These are phyloP conservation scores for Trichoderma afroharzianum DNA, from an alignment of 2,329 filamentous ascomycete genomes.

Conservation along the genomic window DNA sequence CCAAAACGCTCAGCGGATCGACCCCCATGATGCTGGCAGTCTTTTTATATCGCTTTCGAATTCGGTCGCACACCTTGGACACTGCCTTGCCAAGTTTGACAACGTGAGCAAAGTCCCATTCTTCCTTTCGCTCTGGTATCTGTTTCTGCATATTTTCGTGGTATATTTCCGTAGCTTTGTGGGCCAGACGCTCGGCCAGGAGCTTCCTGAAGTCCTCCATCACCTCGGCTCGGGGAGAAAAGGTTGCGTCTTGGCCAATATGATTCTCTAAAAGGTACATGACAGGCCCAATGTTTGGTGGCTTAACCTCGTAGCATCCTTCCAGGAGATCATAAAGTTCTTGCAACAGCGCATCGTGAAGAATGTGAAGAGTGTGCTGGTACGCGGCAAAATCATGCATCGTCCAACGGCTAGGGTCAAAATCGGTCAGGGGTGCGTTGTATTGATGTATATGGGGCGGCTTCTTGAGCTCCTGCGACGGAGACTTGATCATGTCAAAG, in stretches of 20 bases:
- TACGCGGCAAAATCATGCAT: conserved; percentile 66
- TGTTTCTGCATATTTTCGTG: conserved; percentile 72
- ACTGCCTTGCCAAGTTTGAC: conserved; percentile 85
- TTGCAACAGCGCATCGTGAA: conserved; percentile 79
- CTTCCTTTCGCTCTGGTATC: conserved; percentile 73
- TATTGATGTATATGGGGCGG: conserved; percentile 53
- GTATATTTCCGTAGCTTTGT: conserved; percentile 77
- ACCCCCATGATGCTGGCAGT: conserved; percentile 83
- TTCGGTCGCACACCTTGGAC: conserved; percentile 78
- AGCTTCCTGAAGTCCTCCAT: conserved; percentile 68
- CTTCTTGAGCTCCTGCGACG: conserved; percentile 63
- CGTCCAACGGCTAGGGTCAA: conserved; percentile 62
- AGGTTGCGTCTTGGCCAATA: conserved; percentile 73
- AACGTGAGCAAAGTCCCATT: conserved; percentile 89
- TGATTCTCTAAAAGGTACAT: conserved; percentile 80
- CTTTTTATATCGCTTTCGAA: conserved; percentile 87
- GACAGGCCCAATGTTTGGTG: conserved; percentile 73
- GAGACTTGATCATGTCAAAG: conserved; percentile 77
- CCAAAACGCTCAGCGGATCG: conserved; percentile 63
- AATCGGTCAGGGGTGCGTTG: conserved; percentile 49
- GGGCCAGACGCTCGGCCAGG: conserved; percentile 67
- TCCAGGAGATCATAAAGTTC: conserved; percentile 87
- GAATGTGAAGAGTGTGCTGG: conserved; percentile 66
- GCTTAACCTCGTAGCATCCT: conserved; percentile 84
- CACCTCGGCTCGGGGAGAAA: conserved; percentile 67